Conservation (phyloP, 2,329 filamentous ascomycete species). For the Xylaria sp. region DNA sequence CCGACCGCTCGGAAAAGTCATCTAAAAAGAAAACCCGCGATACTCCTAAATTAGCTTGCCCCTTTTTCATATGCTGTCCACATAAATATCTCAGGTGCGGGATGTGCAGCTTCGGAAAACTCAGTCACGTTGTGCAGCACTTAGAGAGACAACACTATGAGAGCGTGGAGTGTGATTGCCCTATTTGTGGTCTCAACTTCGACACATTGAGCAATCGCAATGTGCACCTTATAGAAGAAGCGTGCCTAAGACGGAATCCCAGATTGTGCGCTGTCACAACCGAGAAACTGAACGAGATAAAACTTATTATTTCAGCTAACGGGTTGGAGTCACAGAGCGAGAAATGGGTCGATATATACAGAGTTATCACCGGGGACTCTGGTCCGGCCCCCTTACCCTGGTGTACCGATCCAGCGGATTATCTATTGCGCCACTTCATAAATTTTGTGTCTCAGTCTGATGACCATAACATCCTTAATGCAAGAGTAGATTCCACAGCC, state of each 20-base stretch:
- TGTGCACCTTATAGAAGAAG: neutral
- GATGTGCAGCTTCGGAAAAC: neutral
- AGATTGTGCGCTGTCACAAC: neutral
- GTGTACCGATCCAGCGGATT: neutral
- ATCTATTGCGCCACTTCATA: neutral
- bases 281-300: neutral
- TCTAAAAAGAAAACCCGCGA: neutral
- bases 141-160: neutral
- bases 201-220: neutral
- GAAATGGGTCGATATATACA: conserved; percentile 12
- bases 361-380: neutral
- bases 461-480: neutral
- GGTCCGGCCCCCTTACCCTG: neutral
- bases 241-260: neutral
- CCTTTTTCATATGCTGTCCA: neutral
- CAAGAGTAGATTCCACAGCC: neutral
- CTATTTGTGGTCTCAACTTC: neutral
- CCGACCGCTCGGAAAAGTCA: neutral
- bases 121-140: neutral
- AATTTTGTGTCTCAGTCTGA: neutral
- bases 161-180: neutral
- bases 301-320: neutral
- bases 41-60: neutral
- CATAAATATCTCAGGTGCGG: neutral
- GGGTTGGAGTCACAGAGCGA: neutral